These are phyloP conservation scores for Mortierella antarctica DNA, from an alignment of 192 early-diverging fungal genomes.

Conservation along the genomic window DNA sequence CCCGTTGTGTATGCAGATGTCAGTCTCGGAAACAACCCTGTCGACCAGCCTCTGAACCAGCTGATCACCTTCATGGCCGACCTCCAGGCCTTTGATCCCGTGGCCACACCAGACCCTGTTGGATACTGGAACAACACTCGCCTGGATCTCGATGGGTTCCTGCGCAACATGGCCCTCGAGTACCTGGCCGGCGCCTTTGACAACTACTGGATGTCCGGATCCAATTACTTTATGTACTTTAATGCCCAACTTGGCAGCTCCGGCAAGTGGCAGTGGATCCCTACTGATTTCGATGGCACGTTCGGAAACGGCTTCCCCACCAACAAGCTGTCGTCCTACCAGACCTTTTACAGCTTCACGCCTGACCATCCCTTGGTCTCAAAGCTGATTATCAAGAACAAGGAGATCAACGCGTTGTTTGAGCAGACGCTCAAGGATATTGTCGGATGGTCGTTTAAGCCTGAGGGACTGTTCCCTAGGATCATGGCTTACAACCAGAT, in stretches of 20 bases:
- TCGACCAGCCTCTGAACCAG: slow-evolving; percentile 5
- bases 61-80: slow-evolving; percentile 49
- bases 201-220: slow-evolving; percentile 37
- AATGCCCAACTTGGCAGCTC: slow-evolving; percentile 18
- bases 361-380: slow-evolving; percentile 43
- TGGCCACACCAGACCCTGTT: slow-evolving; percentile 6
- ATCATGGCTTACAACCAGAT: slow-evolving; percentile 47
- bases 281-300: slow-evolving; percentile 57
- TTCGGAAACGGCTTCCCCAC: slow-evolving; percentile 53
- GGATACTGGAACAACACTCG: slow-evolving; percentile 32
- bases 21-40: slow-evolving; percentile 24
- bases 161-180: slow-evolving; percentile 55
- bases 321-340: slow-evolving; percentile 4
- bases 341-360: slow-evolving; percentile 22
- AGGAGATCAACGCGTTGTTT: slow-evolving; percentile 31
- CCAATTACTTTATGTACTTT: slow-evolving; percentile 49
- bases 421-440: slow-evolving; percentile 32
- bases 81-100: slow-evolving; percentile 34
- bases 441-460: slow-evolving; percentile 30
- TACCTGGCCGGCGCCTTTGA: slow-evolving; percentile 54
- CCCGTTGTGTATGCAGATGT: slow-evolving; percentile 26
- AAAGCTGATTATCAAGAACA: slow-evolving; percentile 45
- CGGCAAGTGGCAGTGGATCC: slow-evolving; percentile 45
- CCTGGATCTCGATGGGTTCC: slow-evolving; percentile 45
- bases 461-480: slow-evolving; percentile 28